Evolutionary conservation across 768 basidiomycete genomes (phyloP).

Genomic region (Rhizopogon vinicolor): DNA sequence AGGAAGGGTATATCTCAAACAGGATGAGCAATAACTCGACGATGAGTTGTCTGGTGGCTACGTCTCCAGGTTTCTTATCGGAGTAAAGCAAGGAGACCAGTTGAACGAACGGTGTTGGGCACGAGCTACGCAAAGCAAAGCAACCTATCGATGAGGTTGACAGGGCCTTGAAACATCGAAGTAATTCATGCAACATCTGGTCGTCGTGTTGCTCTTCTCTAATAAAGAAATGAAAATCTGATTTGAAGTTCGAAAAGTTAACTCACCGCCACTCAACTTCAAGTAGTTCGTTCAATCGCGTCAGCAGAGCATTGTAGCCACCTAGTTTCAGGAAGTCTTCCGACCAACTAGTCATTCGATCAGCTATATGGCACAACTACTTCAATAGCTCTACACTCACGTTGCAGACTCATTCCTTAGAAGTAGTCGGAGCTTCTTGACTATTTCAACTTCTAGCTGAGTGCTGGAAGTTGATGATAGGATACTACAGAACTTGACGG

Average conservation of each 20-base stretch:
- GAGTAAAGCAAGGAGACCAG: constrained; percentile 85
- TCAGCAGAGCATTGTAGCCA: constrained; percentile 82
- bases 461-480: constrained; percentile 66
- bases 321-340: constrained; percentile 78
- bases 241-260: background rate
- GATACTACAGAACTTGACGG: constrained; percentile 63
- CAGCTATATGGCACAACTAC: background rate
- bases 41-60: constrained; percentile 86
- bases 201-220: constrained; percentile 99
- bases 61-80: constrained; percentile 97
- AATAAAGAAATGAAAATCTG: constrained; percentile 9
- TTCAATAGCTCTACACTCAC: constrained; percentile 33
- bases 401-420: constrained; percentile 89
- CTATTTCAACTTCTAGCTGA: constrained; percentile 75
- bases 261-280: constrained; percentile 95
- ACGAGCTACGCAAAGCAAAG: constrained; percentile 82
- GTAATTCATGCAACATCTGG: constrained; percentile 84
- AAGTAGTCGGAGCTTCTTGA: constrained; percentile 84
- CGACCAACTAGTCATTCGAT: constrained; percentile 64
- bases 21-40: constrained; percentile 81
- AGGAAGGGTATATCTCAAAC: constrained; percentile 83
- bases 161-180: constrained; percentile 92
- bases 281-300: constrained; percentile 83
- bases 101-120: constrained; percentile 84
- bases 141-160: constrained; percentile 88